phyloP scores from a whole-genome alignment of 305 asterid species.

The Fraxinus paxiana region DNA sequence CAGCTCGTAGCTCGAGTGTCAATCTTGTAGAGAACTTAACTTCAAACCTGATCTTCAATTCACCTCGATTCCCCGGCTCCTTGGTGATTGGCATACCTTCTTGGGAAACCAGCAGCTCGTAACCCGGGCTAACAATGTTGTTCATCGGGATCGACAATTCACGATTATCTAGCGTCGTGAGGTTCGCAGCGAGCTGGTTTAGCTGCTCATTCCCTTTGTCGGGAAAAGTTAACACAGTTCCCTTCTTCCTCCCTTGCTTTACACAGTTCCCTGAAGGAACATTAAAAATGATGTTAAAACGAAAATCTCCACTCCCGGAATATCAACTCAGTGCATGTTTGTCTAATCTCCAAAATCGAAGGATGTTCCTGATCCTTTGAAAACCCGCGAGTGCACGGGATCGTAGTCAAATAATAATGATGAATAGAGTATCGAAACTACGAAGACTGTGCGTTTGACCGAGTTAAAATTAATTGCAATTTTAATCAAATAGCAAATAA shows the following conservation, averaged over 20 bases:
- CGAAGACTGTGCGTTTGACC: too few species aligned
- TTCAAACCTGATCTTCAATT: conserved; percentile 60
- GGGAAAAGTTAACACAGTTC: conserved; percentile 78
- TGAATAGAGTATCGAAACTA: too few species aligned
- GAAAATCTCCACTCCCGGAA: not conserved
- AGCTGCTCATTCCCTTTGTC: conserved; percentile 85
- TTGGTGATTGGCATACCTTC: conserved; percentile 77
- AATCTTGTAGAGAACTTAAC: conserved; percentile 57
- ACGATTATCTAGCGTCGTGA: conserved; percentile 54
- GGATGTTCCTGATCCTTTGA: too few species aligned
- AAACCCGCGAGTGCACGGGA: too few species aligned
- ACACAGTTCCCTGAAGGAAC: conserved; percentile 57
- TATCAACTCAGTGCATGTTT: too few species aligned
- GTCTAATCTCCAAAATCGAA: too few species aligned
- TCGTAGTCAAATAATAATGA: too few species aligned
- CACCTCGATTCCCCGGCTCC: conserved; percentile 56
- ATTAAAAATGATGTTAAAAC: not conserved
- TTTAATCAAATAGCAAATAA: too few species aligned
- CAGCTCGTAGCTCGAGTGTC: conserved; percentile 57
- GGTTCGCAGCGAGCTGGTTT: conserved; percentile 76
- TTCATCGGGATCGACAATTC: conserved; percentile 48
- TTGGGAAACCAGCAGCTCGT: conserved; percentile 50
- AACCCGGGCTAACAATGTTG: conserved; percentile 54
- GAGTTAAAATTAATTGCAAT: too few species aligned
- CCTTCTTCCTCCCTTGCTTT: conserved; percentile 88